Conservation (phyloP, 2,329 filamentous ascomycete species). For the Magnaporthiopsis poae region DNA sequence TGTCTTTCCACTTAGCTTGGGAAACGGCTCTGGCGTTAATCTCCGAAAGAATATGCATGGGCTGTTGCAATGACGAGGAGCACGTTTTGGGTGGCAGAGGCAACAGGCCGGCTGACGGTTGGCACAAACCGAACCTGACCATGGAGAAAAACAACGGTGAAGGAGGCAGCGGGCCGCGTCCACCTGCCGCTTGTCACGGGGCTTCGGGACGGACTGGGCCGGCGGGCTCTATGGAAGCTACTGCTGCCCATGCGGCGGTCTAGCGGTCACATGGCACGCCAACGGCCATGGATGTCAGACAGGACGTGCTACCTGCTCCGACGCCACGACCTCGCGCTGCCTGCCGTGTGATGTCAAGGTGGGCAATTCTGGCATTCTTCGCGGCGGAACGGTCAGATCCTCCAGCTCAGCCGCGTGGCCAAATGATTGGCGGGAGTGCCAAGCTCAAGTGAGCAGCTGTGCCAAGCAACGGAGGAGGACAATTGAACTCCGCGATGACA, state of each 20-base stretch:
- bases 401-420: not conserved
- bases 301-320: no score
- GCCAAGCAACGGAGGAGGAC: not conserved
- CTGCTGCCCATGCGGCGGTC: not conserved
- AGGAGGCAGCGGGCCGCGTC: not conserved
- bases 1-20: not conserved
- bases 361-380: not conserved
- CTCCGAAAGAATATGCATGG: not conserved
- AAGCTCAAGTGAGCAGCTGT: no score
- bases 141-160: not conserved
- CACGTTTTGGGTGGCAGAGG: not conserved
- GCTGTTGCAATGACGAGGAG: not conserved
- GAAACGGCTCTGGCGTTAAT: not conserved
- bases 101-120: not conserved
- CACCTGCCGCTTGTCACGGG: not conserved
- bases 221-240: not conserved
- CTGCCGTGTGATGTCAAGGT: not conserved
- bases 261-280: not conserved
- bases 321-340: no score
- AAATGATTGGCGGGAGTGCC: not conserved
- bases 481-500: not conserved
- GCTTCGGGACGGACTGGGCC: no score
- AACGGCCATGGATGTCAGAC: no score
- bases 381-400: not conserved
- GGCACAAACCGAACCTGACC: not conserved